phyloP scores from a whole-genome alignment of 371 early-diverging fungal genomes.

The Hamiltosporidium magnivora region DNA sequence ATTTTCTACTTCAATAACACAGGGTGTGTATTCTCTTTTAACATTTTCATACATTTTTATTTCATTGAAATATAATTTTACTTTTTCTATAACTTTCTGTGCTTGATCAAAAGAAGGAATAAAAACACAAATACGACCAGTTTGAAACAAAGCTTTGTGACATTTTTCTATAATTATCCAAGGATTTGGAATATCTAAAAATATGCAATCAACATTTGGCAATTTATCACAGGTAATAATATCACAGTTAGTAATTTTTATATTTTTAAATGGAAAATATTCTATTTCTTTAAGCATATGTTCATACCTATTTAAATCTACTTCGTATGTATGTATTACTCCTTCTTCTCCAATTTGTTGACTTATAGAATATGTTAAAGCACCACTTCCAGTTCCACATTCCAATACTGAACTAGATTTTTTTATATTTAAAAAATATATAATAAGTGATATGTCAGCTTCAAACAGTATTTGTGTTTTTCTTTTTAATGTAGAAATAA shows the following conservation, averaged over 20 bases:
- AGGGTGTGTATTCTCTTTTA: not conserved
- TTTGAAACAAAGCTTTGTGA: not conserved
- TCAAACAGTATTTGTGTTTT: conserved; percentile 38
- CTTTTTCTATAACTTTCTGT: conserved; percentile 3
- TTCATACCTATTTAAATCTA: conserved; percentile 19
- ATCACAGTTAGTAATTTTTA: conserved; percentile 13
- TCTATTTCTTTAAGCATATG: conserved; percentile 12
- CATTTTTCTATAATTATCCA: conserved; percentile 1
- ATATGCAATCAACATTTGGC: conserved; percentile 8
- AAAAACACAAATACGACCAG: conserved; percentile 20
- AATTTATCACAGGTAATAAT: not conserved
- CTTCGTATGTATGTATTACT: conserved; percentile 25
- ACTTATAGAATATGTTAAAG: conserved; percentile 25
- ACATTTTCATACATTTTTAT: conserved; percentile 11
- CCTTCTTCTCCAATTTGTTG: conserved; percentile 12
- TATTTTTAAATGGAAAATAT: conserved; percentile 2
- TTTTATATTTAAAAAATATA: conserved; percentile 17
- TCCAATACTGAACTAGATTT: conserved; percentile 15
- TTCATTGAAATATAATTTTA: not conserved
- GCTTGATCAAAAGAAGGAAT: conserved; percentile 39
- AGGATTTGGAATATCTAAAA: conserved; percentile 36
- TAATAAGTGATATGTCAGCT: conserved; percentile 24
- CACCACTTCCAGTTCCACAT: conserved; percentile 37
- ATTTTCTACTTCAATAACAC: not conserved
- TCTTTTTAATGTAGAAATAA: not conserved